These are phyloP conservation scores for Clitopilus hobsonii DNA, from an alignment of 768 basidiomycete species.

Conservation along the genomic window DNA sequence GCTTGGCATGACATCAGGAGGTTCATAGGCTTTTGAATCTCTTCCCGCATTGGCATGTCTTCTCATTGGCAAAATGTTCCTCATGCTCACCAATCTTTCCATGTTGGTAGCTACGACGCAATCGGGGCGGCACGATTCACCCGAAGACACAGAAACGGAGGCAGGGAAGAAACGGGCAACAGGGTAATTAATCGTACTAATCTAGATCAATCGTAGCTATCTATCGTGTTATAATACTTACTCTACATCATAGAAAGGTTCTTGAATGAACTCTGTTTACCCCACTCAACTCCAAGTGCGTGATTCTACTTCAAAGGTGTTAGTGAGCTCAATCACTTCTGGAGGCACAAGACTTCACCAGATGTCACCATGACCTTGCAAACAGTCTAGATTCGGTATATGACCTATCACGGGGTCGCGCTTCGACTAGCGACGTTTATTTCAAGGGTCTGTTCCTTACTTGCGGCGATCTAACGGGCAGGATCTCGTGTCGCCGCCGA, in stretches of 20 bases:
- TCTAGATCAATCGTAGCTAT: conserved; percentile 8
- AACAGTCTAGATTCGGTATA: not conserved
- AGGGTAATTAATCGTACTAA: conserved; percentile 23
- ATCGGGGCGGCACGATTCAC: conserved; percentile 15
- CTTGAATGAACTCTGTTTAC: conserved; percentile 2
- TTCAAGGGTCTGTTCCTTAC: conserved; percentile 7
- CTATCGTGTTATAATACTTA: not conserved
- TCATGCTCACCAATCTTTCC: conserved; percentile 18
- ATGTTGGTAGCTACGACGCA: conserved; percentile 17
- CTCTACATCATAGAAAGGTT: not conserved
- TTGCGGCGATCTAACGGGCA: conserved; percentile 18
- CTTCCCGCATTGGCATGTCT: conserved; percentile 42
- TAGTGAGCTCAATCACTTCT: conserved; percentile 14
- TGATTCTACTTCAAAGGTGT: conserved; percentile 7
- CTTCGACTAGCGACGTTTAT: not conserved
- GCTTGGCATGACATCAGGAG: conserved; percentile 62
- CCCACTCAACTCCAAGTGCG: conserved; percentile 7
- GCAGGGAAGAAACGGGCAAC: conserved; percentile 48
- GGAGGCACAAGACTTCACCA: conserved; percentile 11
- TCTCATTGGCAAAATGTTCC: conserved; percentile 21
- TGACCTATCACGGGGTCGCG: not conserved
- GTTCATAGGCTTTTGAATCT: conserved; percentile 68
- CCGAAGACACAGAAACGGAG: conserved; percentile 35
- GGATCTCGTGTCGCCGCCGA: conserved; percentile 12
- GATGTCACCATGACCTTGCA: conserved; percentile 7